Evolutionary conservation across 805 yeast species (phyloP).

Genomic region (Yamadazyma nakazawae): DNA sequence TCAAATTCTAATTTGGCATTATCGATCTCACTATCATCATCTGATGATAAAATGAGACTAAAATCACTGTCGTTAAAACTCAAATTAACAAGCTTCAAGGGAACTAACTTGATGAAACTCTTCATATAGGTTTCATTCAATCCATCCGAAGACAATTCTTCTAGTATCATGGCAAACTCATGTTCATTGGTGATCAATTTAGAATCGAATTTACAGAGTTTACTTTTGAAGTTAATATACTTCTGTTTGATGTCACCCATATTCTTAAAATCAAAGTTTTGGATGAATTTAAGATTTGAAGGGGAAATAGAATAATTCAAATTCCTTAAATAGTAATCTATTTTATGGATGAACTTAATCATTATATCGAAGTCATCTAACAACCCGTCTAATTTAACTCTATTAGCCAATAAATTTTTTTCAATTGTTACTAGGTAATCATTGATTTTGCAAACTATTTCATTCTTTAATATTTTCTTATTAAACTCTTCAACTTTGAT

Average conservation of each 20-base stretch:
- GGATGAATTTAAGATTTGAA: conserved; percentile 6
- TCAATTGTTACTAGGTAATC: conserved; percentile 9
- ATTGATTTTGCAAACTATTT: conserved; percentile 7
- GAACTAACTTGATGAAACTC: conserved; percentile 10
- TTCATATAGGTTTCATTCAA: conserved; percentile 6
- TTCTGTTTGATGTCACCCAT: conserved; percentile 2
- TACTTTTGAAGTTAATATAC: conserved; percentile 8
- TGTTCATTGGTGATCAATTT: conserved; percentile 7
- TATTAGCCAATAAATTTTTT: not conserved
- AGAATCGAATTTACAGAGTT: conserved; percentile 8
- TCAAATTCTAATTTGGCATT: conserved; percentile 14
- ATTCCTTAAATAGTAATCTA: conserved; percentile 10
- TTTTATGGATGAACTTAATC: conserved; percentile 10
- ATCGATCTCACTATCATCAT: conserved; percentile 14
- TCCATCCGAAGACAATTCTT: conserved; percentile 6
- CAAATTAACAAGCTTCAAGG: conserved; percentile 10
- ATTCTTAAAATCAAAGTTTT: not conserved
- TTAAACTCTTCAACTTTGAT: conserved; percentile 2
- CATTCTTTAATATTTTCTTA: conserved; percentile 2
- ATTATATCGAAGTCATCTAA: conserved; percentile 11
- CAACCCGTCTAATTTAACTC: conserved; percentile 5
- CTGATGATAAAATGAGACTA: conserved; percentile 12
- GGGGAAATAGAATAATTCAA: conserved; percentile 11
- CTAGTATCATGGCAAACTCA: conserved; percentile 10
- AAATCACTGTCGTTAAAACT: conserved; percentile 16